Evolutionary conservation across 176 grass and related monocot species (phyloP), one percentile per base, ranked within the genome.

Genomic region (Pontederia crassipes): DNA sequence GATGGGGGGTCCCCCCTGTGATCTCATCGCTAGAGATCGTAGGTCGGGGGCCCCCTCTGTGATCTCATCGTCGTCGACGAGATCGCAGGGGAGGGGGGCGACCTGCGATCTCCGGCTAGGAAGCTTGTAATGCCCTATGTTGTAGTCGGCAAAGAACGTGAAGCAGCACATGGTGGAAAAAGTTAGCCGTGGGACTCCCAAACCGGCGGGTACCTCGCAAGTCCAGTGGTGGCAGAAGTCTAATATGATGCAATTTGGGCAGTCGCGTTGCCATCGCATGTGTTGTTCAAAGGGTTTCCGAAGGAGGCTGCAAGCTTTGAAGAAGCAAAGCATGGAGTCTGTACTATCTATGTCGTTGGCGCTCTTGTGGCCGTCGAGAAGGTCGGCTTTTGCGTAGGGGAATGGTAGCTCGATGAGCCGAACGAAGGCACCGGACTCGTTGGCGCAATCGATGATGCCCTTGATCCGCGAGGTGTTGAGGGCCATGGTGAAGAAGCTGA

Each of bases 281-380:
- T 56, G 78, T 4, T 50, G 15, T 55, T 81, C 81, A 3, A 89
- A 66, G 18, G 86, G 77, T 11, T 3, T 52, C 29, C 54, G 70
- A 57, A 87, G 79, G 32, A 61, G 9, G 65, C 62, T 60, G 8
- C 7, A 3, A 20, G 80, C 81, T 8, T 78, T 50, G 53, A 67
- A 60, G 70, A 85, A 89, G 0, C 13, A 45, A n/a, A 58, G 3
- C 0, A 48, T 55, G 57, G 53, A 48, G 8, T 8, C 0, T 17
- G 60, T 59, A n/a, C 7, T 17, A 4, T 47, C 16, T 9, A 78
- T 8, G 73, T 69, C 56, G 61, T 85, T 81, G 5, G 61, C 0
- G 74, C 46, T 85, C 73, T 89, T 77, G 66, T 70, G 74, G 0
- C 80, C 86, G 2, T 69, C 77, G 8, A 70, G 74, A 0, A 89